Base-by-base conservation (phyloP, 164 flowering plant species). In the Berberis vulgaris region DNA sequence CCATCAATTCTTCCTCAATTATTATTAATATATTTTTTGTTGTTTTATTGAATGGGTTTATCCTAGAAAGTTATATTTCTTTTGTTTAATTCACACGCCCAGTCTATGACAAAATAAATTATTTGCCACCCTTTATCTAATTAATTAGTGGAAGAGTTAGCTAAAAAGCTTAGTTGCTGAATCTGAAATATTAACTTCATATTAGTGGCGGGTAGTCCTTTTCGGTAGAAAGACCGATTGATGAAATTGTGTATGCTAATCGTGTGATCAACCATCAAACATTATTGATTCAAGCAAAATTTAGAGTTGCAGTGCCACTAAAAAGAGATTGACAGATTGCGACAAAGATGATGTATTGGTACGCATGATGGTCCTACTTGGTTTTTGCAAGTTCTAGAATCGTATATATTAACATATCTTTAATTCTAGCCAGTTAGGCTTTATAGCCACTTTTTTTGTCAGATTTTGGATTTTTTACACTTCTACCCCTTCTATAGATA, bases 111-210 rank as follows among this genome's bases (percentile, higher is more conserved):
- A 49, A 9, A 45, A n/a, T 41, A 59, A 54, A 66, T 3, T 46
- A 45, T 3, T 47, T 45, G 11, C 60, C 9, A 67, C 69, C 69
- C 58, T 74, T 74, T 57, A 38, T 61, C 65, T 62, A 52, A 63
- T 67, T 60, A 66, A 71, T 67, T 69, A 62, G 66, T 26, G 26
- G 56, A 64, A 65, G 61, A 72, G 46, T 67, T 67, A 67, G 77
- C 71, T 74, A 65, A 64, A 74, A 74, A 70, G 72, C 45, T 67
- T 49, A 69, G 70, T 73, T 61, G 12, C 77, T 60, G 52, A 59
- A 73, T 73, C 76, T 61, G 44, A 45, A 50, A 41, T 43, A 43
- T 49, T 45, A 65, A 53, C 46, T 26, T 50, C 59, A 57, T 68
- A 44, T 49, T 49, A 62, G 45, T 43, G 57, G 65, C 50, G 8